Conservation (phyloP, 164 flowering plant genomes). For the Vitis amurensis region DNA sequence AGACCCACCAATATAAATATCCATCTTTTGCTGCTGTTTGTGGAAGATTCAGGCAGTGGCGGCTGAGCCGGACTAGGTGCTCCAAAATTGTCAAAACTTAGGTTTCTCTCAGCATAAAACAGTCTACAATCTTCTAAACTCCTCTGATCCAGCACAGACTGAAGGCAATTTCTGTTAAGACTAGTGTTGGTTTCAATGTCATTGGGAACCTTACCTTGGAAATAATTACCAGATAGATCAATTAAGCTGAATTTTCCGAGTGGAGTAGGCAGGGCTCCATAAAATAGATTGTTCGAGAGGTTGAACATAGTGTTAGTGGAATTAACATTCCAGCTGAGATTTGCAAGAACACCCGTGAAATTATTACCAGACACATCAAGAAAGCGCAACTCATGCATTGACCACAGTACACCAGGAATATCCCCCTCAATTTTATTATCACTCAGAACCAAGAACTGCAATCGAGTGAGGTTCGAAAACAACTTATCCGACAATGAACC, state of each 20-base stretch:
- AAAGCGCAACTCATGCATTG: constrained; percentile 37
- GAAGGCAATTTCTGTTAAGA: constrained; percentile 59
- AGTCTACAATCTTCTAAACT: constrained; percentile 38
- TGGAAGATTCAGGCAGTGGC: constrained; percentile 13
- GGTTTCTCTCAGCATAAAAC: constrained; percentile 50
- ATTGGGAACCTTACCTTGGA: constrained; percentile 49
- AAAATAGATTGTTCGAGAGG: constrained; percentile 64
- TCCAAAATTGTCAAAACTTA: constrained; percentile 55
- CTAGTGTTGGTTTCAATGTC: constrained; percentile 20
- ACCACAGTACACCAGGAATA: constrained; percentile 48
- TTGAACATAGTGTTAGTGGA: constrained; percentile 34
- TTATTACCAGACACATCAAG: constrained; percentile 64
- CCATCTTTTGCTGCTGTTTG: constrained; percentile 31
- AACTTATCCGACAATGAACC: constrained; percentile 47
- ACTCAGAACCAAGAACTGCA: constrained; percentile 44
- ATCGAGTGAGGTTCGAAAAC: constrained; percentile 32
- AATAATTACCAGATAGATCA: constrained; percentile 67
- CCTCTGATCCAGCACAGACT: constrained; percentile 45
- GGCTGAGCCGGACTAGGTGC: constrained; percentile 18
- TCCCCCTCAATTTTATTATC: constrained; percentile 46
- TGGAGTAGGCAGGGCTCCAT: constrained; percentile 44
- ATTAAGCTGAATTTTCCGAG: constrained; percentile 34
- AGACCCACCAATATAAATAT: constrained; percentile 54
- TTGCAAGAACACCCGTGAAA: constrained; percentile 55
- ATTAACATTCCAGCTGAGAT: constrained; percentile 20